Evolutionary conservation across 257 asterid species (phyloP).

Genomic region (Salvia hispanica): DNA sequence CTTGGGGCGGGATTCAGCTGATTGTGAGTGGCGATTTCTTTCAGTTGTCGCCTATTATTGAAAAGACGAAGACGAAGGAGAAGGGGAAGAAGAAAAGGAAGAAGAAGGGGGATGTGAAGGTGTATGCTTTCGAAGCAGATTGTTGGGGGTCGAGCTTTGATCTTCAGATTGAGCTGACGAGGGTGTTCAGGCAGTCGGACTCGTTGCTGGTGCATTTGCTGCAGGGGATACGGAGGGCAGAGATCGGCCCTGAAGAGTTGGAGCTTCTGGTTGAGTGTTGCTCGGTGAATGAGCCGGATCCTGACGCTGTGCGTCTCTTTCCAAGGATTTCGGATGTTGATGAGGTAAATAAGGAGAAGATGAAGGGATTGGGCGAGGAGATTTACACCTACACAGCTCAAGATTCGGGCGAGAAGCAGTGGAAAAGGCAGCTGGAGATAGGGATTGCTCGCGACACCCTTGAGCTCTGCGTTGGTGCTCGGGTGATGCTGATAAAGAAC

Average conservation of each 20-base stretch:
- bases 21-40: slow-evolving; percentile 81
- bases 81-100: not conserved
- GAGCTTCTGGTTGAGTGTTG: slow-evolving; percentile 57
- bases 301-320: slow-evolving; percentile 66
- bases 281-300: slow-evolving; percentile 58
- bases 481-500: slow-evolving; percentile 69
- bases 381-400: slow-evolving; percentile 50
- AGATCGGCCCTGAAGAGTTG: slow-evolving; percentile 44
- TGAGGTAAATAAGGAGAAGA: slow-evolving; percentile 49
- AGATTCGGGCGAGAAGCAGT: slow-evolving; percentile 48
- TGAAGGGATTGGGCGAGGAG: slow-evolving; percentile 45
- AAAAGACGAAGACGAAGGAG: not conserved
- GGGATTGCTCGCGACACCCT: slow-evolving; percentile 66
- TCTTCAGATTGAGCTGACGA: slow-evolving; percentile 57
- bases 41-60: slow-evolving; percentile 61
- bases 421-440: slow-evolving; percentile 51
- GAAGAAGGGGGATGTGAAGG: slow-evolving; percentile 31
- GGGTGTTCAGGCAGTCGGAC: slow-evolving; percentile 66
- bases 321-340: slow-evolving; percentile 63
- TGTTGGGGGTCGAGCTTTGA: slow-evolving; percentile 65
- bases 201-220: slow-evolving; percentile 52
- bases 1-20: slow-evolving; percentile 85
- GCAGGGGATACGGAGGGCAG: slow-evolving; percentile 64
- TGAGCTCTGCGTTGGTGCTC: slow-evolving; percentile 62
- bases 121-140: slow-evolving; percentile 67